Evolutionary conservation across 495 filamentous ascomycete genomes (phyloP).

Genomic region (Haplographium delicatum): DNA sequence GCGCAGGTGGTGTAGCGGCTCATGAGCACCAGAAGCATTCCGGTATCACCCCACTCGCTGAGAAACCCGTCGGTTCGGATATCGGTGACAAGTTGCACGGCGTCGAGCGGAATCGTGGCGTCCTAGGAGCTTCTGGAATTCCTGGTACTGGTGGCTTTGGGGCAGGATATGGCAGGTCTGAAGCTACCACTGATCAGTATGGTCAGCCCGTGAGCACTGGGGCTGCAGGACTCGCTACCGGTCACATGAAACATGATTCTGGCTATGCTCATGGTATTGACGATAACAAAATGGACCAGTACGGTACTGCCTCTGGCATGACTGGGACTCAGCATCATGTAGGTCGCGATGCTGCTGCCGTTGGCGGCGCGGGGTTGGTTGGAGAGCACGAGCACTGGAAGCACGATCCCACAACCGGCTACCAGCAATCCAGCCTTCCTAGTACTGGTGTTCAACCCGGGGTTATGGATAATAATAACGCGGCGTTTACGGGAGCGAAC

Average conservation of each 20-base stretch:
- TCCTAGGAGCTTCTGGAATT: constrained; percentile 4
- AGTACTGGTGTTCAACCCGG: background rate
- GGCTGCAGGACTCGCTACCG: background rate
- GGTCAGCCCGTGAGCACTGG: background rate
- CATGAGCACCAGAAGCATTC: constrained; percentile 8
- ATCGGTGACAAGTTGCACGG: constrained; percentile 18
- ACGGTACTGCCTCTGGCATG: background rate
- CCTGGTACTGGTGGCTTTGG: constrained; percentile 11
- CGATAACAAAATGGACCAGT: background rate
- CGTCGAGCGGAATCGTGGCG: constrained; percentile 16
- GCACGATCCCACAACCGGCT: background rate
- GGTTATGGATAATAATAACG: background rate
- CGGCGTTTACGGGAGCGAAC: background rate
- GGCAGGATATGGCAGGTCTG: background rate
- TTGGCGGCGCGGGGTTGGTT: background rate
- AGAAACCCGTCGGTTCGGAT: constrained; percentile 4
- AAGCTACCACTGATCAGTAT: constrained; percentile 7
- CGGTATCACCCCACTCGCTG: background rate
- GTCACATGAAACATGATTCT: background rate
- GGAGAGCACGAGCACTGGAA: background rate
- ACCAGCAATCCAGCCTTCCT: background rate
- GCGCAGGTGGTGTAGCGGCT: constrained; percentile 1
- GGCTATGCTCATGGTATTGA: background rate
- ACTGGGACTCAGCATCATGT: background rate
- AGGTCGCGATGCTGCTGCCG: background rate